Conservation (phyloP, 345 rosid genomes). For the Aethionema arabicum region DNA sequence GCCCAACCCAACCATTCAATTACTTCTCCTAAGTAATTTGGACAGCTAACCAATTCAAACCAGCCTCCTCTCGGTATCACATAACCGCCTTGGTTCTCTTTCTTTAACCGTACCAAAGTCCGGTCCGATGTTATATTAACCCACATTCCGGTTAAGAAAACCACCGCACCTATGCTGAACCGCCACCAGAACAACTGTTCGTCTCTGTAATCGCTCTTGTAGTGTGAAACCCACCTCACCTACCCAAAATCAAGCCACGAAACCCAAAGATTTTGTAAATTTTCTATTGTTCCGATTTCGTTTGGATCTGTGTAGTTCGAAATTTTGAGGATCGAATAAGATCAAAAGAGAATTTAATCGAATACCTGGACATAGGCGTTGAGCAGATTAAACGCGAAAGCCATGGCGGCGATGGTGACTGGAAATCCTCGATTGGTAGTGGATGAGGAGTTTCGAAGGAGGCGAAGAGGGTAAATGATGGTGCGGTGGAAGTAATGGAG, state of each 20-base stretch:
- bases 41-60: constrained; percentile 85
- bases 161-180: constrained; percentile 47
- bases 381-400: constrained; percentile 61
- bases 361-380: constrained; percentile 65
- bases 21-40: constrained; percentile 84
- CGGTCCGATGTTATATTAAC: constrained; percentile 66
- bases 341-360: too few relatives aligned
- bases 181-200: constrained; percentile 55
- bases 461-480: constrained; percentile 72
- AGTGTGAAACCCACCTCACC: constrained; percentile 80
- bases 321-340: background rate
- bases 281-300: constrained; percentile 13
- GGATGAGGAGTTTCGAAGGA: constrained; percentile 31
- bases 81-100: constrained; percentile 63
- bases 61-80: constrained; percentile 76
- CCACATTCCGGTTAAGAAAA: constrained; percentile 67
- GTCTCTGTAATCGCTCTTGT: constrained; percentile 51
- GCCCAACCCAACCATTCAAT: constrained; percentile 92
- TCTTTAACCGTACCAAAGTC: constrained; percentile 63
- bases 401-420: constrained; percentile 54
- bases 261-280: background rate
- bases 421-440: constrained; percentile 41
- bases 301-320: background rate
- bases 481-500: constrained; percentile 85
- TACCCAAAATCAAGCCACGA: background rate